Base-by-base conservation (phyloP, 306 rosid genomes). In the Abrus pulchellus region DNA sequence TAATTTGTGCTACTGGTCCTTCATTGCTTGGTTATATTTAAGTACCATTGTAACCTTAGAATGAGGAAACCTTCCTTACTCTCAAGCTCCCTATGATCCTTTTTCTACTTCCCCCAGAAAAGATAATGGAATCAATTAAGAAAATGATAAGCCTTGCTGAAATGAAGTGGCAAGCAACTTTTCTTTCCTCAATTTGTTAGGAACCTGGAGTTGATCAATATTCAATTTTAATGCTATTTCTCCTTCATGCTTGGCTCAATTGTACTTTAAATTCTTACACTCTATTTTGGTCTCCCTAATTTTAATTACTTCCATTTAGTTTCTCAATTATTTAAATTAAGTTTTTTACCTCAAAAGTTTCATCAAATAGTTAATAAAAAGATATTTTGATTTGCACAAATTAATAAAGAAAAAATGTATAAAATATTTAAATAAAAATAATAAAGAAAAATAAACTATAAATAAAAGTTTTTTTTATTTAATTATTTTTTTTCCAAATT, bases 61-160 rank as follows among this genome's bases (percentile, higher is more conserved):
- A 41, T n/a, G 33, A 44, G 68, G 67, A 49, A 28, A 29, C 56
- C 33, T 13, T 5, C 68, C 50, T 20, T 20, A 20, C 44, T 47
- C 49, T 50, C 28, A 9, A 63, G 27, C 55, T 67, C 38, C 38
- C 38, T 0, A 0, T 14, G 33, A 27, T 12, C 34, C 9, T 57
- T 30, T 57, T 48, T 34, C 14, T 63, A 28, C 32, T 12, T 12
- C 47, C 49, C 1, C 8, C 29, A 44, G 50, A 20, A 56, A 59
- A 32, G 47, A 44, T 5, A 28, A 55, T 43, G 67, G 55, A 62
- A 14, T 69, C 68, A 68, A 50, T 67, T 14, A 55, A 57, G 68
- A 20, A 48, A 43, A 34, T 53, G 40, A 20, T 65, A 34, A 83
- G 36, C 62, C 34, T 71, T 50, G 49, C n/a, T 66, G 74, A 50